Base-by-base conservation (phyloP, 2,329 filamentous ascomycete genomes). In the Teratosphaeria epicoccoides region DNA sequence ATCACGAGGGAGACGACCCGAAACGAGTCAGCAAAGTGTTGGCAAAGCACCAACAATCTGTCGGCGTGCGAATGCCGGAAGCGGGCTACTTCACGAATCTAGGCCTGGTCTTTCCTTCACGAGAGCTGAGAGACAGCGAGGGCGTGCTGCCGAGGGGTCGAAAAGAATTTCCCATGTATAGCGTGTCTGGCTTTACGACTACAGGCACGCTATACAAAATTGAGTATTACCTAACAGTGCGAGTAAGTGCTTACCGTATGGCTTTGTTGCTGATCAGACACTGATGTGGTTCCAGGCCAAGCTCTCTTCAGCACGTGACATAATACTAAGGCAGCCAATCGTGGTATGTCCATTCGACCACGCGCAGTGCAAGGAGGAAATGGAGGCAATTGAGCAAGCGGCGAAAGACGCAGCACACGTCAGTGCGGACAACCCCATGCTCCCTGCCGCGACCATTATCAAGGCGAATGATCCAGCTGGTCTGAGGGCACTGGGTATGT, bases 371-470 rank as follows among this genome's bases (percentile, higher is more conserved):
- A 96, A 95, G 69, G 90, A 96, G 66, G 93, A 97, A 72, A 96
- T 98, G 88, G 90, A 95, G 63, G 90, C 90, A 33, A 97, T 98
- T 57, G 90, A 96, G 66, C 88, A 95, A 70, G 87, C 93, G 0
- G 93, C 93, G 43, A 91, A 90, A 69, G 91, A 97, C 61, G 91
- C 93, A 1, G 85, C 87, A 14, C 82, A 87, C 55, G 84, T 97
- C 55, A 88, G 91, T 60, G 85, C 85, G 0, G 88, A 94, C 55
- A 93, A 93, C 61, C 93, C 90, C 0, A 90, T 94, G 84, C 71
- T 96, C n/a, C 90, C 93, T 0, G 84, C 90, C 1, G 83, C 84
- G 56, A 83, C 80, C 6, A 93, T 98, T 56, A 81, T 97, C 52
- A 77, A 86, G 48, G 83, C 88, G 4, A 84, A 79, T 55, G 90